Base-by-base conservation (phyloP, 768 basidiomycete genomes). In the Naganishia onofrii region DNA sequence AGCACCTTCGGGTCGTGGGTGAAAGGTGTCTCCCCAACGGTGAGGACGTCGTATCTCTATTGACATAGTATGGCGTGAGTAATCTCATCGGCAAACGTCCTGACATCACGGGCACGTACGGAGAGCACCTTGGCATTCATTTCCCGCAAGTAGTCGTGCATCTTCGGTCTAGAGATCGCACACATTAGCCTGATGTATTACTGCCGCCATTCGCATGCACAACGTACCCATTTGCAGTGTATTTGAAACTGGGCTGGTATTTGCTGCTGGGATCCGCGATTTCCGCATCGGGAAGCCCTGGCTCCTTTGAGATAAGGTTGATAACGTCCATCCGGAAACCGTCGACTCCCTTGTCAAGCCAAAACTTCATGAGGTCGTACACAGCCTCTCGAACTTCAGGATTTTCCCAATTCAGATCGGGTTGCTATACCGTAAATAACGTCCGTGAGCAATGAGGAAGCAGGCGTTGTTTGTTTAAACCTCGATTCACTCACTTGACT, bases 371-470 rank as follows among this genome's bases (percentile, higher is more conserved):
- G 55, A 87, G 76, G 38, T 88, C 86, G 80, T 84, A 88, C 10
- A 79, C 73, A 23, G 72, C 74, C 21, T 76, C 60, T 26, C 78
- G 55, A 8, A 88, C 85, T 8, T 84, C 84, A 0, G 85, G 84
- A 72, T 89, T 88, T 63, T 89, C 88, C 89, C 88, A 90, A 76
- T 91, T 90, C 19, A 90, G 78, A 76, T 90, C 90, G 0, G 89
- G 90, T 81, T 90, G 89, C 74, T 89, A 85, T 10, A 42, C n/a
- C n/a, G 12, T 51, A 3, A n/a, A 57, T 28, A 34, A 5, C 10
- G 19, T 8, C 13, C 10, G 32, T 8, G 7, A 44, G 6, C 26
- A 66, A 8, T 19, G 19, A n/a, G 54, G n/a, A n/a, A 51, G 19
- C 4, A 51, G 48, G 15, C 34, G 32, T 12, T n/a, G 38, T n/a